Base-by-base conservation (phyloP, 163 green algal genomes). In the Picocystis sp. region DNA sequence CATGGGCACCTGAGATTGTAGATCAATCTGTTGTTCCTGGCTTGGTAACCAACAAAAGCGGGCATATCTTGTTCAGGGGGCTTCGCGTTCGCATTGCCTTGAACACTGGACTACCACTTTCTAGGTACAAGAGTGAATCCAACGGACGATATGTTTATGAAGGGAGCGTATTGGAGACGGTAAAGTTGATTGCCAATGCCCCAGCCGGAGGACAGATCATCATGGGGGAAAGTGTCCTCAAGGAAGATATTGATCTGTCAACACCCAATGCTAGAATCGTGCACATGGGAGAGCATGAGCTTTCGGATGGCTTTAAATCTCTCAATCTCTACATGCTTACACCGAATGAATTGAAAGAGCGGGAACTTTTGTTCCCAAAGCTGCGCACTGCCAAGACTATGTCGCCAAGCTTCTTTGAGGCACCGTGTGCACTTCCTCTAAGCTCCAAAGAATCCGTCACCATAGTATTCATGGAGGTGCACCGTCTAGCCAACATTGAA, bases 31-130 rank as follows among this genome's bases (percentile, higher is more conserved):
- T 53, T 33, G 24, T 53, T 12, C n/a, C 47, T 21, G 47, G 35
- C 47, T 19, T 25, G 14, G 17, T 44, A n/a, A 29, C 47, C n/a
- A 24, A 33, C 17, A 44, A 34, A 15, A 34, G 13, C 19, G n/a
- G 35, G 11, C 24, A 17, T 33, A 33, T 42, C 15, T 14, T 56
- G 15, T 56, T 56, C 23, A 41, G 50, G 21, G 50, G 50, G 17
- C 50, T 56, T 15, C 50, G 50, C 3, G 50, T 56, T 3, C 22
- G 50, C 12, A 56, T 56, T 41, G 50, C 35, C 10, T 33, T 56
- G 21, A 41, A 56, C 22, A 56, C 35, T 42, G 50, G 50, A 3
- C 11, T 51, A 3, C 29, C 29, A 22, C 50, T 21, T 17, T 29
- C 22, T 9, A 46, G 12, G 22, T 56, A 19, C 15, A 53, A 53